Conservation (phyloP, 2,329 filamentous ascomycete species). For the Knoxdaviesia proteae region DNA sequence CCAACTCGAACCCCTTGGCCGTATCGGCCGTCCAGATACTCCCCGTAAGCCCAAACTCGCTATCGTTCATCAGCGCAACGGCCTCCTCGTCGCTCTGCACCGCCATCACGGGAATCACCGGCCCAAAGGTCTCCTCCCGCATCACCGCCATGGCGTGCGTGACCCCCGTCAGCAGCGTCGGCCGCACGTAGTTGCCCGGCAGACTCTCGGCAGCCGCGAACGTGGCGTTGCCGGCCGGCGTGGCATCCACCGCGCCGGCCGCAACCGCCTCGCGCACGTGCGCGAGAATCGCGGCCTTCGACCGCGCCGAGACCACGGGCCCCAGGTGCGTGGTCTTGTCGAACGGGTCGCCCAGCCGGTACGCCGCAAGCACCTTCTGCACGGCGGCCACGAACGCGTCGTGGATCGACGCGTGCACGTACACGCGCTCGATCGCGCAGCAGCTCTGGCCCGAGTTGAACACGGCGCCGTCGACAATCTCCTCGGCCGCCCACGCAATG, state of each 20-base stretch:
- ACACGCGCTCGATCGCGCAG: constrained; percentile 80
- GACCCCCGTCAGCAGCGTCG: constrained; percentile 61
- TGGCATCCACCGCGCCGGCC: constrained; percentile 68
- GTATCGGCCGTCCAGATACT: constrained; percentile 93
- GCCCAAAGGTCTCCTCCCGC: constrained; percentile 88
- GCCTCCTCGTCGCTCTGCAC: constrained; percentile 68
- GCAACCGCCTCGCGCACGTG: constrained; percentile 68
- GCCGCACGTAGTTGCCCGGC: constrained; percentile 65
- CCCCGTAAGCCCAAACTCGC: constrained; percentile 83
- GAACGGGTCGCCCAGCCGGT: constrained; percentile 75
- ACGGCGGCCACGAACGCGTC: constrained; percentile 62
- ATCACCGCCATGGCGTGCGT: constrained; percentile 73
- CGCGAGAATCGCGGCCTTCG: constrained; percentile 52
- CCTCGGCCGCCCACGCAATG: constrained; percentile 72
- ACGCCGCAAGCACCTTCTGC: constrained; percentile 60
- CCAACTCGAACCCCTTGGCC: constrained; percentile 50
- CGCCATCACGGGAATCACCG: constrained; percentile 76
- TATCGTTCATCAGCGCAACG: constrained; percentile 76
- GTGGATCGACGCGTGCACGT: constrained; percentile 70
- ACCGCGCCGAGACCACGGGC: constrained; percentile 66
- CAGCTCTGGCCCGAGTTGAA: constrained; percentile 99
- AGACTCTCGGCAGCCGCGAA: constrained; percentile 35
- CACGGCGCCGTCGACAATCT: constrained; percentile 87
- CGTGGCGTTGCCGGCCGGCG: constrained; percentile 52
- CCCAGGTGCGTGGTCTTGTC: constrained; percentile 64